Percentiles rank a stretch among this genome's conserved stretches.
Evolutionary conservation across 108 stramenopile genomes (phyloP).

Genomic region (Skeletonema costatum): DNA sequence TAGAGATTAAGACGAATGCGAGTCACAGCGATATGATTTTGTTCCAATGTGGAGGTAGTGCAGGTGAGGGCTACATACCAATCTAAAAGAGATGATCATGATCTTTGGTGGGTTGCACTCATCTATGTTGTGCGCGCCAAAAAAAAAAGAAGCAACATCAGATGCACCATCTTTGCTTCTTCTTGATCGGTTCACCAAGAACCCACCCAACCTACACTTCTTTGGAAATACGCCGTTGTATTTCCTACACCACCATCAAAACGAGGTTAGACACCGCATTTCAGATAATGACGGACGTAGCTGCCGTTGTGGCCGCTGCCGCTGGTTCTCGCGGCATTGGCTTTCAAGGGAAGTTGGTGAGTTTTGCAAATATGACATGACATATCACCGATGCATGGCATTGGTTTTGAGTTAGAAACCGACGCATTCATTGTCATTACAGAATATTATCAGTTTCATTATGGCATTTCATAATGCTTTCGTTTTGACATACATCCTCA

Average conservation of each 20-base stretch:
- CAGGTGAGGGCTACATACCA: too few species aligned
- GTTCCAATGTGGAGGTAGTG: too few species aligned
- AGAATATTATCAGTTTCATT: not conserved
- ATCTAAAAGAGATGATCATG: too few species aligned
- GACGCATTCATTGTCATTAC: not conserved
- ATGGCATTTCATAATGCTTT: not conserved
- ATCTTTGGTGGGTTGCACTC: too few species aligned
- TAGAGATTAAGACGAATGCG: too few species aligned
- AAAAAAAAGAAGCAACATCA: not conserved
- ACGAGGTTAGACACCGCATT: constrained; percentile 53
- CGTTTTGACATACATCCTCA: not conserved
- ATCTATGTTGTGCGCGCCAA: not conserved
- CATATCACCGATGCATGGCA: not conserved
- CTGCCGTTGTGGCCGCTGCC: constrained; percentile 73
- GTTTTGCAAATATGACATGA: constrained; percentile 14
- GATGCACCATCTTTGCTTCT: too few species aligned
- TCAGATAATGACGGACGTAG: constrained; percentile 61
- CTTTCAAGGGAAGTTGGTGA: constrained; percentile 68
- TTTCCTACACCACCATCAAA: constrained; percentile 27
- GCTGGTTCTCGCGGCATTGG: constrained; percentile 67
- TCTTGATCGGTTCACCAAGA: not conserved
- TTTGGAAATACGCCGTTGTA: constrained; percentile 10
- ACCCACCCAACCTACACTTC: not conserved
- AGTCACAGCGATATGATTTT: too few species aligned
- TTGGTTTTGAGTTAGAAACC: not conserved